A percentile compares a stretch with the other conserved stretches of the same genome.
Conservation (phyloP, 176 grass and related monocot species). For the Poa pratensis region DNA sequence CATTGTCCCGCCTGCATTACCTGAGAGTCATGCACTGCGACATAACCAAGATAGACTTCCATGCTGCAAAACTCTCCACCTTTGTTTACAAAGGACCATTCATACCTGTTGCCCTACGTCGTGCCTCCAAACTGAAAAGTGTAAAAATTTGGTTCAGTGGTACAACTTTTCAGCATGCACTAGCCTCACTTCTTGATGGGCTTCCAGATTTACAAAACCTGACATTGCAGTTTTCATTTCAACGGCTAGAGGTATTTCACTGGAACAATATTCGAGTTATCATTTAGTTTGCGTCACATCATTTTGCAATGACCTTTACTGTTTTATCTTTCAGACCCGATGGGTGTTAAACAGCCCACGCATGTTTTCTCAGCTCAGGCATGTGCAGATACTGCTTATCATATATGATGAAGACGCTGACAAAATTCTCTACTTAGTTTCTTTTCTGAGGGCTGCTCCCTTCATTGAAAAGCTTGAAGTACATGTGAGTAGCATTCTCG, state of each 20-base stretch:
- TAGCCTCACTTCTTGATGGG: neutral
- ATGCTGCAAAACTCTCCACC: neutral
- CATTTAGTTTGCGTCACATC: neutral
- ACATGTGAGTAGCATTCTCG: constrained; percentile 2
- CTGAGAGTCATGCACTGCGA: neutral
- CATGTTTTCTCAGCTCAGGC: neutral
- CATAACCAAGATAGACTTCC: neutral
- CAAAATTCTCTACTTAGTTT: constrained; percentile 1
- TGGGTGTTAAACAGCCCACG: neutral
- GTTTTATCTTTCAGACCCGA: neutral
- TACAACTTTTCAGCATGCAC: neutral
- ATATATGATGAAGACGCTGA: neutral
- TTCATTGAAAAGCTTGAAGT: neutral
- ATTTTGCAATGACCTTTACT: neutral
- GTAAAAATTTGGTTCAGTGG: neutral
- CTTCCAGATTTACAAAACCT: neutral
- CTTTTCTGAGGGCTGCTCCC: neutral
- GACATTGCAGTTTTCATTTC: neutral
- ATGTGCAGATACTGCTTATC: neutral
- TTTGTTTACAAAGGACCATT: neutral
- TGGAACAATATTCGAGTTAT: neutral
- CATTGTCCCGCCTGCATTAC: neutral
- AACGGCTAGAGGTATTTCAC: neutral
- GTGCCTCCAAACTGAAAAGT: neutral
- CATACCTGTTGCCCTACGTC: neutral